phyloP scores from a whole-genome alignment of 2,329 filamentous ascomycete species.

The Nemania diffusa region DNA sequence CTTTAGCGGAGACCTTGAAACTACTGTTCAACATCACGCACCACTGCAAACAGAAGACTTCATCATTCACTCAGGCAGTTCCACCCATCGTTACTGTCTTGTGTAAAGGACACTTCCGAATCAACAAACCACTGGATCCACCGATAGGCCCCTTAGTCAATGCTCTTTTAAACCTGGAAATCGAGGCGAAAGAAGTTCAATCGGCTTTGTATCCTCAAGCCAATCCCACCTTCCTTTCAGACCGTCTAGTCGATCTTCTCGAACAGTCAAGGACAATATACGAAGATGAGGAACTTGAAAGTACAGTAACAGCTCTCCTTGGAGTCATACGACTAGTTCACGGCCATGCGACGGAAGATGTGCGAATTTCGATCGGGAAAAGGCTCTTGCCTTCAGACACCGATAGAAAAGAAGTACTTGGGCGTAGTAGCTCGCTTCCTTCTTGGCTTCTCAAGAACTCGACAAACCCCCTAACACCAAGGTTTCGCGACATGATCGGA shows the following conservation, averaged over 20 bases:
- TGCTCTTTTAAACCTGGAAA: constrained; percentile 80
- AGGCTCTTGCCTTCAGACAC: constrained; percentile 79
- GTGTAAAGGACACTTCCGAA: constrained; percentile 65
- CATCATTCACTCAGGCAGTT: constrained; percentile 74
- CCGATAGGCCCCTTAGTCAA: constrained; percentile 81
- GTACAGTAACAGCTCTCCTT: constrained; percentile 76
- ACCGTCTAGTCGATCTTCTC: constrained; percentile 76
- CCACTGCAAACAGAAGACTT: constrained; percentile 70
- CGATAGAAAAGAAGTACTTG: constrained; percentile 81
- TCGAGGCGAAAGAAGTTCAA: constrained; percentile 65
- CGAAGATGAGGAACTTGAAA: constrained; percentile 76
- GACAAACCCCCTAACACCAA: constrained; percentile 76
- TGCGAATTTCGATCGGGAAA: constrained; percentile 70
- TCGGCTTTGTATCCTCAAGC: constrained; percentile 73
- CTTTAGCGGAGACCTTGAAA: constrained; percentile 84
- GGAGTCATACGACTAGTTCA: constrained; percentile 78
- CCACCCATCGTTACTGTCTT: constrained; percentile 78
- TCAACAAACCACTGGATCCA: constrained; percentile 75
- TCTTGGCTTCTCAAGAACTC: constrained; percentile 82
- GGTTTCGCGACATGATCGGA: constrained; percentile 78
- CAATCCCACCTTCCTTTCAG: constrained; percentile 67
- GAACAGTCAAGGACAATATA: constrained; percentile 73
- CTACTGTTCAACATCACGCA: constrained; percentile 89
- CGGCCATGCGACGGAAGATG: constrained; percentile 70
- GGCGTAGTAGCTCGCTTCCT: constrained; percentile 77